A percentile compares a stretch with the other conserved stretches of the same genome.
Conservation (phyloP, 176 grass and related monocot genomes). For the Lolium rigidum region DNA sequence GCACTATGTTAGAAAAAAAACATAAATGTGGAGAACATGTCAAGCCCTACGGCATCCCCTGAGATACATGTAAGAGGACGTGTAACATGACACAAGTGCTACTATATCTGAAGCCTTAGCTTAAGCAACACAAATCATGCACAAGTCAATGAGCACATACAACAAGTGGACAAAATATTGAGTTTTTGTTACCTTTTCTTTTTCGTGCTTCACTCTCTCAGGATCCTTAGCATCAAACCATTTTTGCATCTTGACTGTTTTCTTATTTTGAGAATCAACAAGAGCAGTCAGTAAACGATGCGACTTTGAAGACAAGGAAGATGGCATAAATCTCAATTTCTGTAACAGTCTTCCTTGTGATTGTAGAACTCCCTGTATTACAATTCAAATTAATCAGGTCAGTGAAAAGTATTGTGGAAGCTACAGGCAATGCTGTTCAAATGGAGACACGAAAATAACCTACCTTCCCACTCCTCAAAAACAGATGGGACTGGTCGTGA, state of each 20-base stretch:
- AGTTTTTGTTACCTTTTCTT: slow-evolving; percentile 72
- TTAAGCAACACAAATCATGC: slow-evolving; percentile 7
- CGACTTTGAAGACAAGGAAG: slow-evolving; percentile 92
- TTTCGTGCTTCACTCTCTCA: slow-evolving; percentile 85
- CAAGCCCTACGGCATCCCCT: slow-evolving; percentile 23
- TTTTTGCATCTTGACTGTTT: slow-evolving; percentile 93
- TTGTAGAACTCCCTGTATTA: slow-evolving; percentile 87
- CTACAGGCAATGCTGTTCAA: slow-evolving; percentile 16
- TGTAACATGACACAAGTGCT: slow-evolving; percentile 21
- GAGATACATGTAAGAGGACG: not conserved
- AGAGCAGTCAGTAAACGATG: slow-evolving; percentile 91
- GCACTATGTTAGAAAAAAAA: slow-evolving; percentile 9
- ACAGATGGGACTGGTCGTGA: slow-evolving; percentile 94
- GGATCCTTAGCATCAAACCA: slow-evolving; percentile 91
- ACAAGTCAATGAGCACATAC: slow-evolving; percentile 24
- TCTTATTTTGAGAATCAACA: slow-evolving; percentile 97
- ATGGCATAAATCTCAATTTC: slow-evolving; percentile 99
- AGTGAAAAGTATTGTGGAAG: slow-evolving; percentile 17
- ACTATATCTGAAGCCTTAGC: slow-evolving; percentile 9
- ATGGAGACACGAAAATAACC: slow-evolving; percentile 13
- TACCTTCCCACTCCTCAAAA: slow-evolving; percentile 87
- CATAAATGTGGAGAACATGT: not conserved
- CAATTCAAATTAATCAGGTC: slow-evolving; percentile 43
- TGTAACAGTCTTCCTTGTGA: slow-evolving; percentile 92
- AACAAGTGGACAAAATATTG: not conserved